A percentile compares a stretch with the other conserved stretches of the same genome.
These are phyloP conservation scores for Saccharomycopsis amapae DNA, from an alignment of 805 yeast genomes.

Conservation along the genomic window DNA sequence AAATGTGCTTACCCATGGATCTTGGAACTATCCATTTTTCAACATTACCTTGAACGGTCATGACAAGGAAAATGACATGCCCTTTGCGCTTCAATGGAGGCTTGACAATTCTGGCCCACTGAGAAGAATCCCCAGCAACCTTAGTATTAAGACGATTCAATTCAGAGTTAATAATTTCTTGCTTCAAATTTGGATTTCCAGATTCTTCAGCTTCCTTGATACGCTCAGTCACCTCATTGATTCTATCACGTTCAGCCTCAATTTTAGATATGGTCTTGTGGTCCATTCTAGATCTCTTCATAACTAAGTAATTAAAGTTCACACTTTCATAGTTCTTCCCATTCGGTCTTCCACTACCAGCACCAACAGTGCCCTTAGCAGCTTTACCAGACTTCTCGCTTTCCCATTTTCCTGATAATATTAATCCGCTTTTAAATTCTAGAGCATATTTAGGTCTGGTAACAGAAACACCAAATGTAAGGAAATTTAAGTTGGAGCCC, in stretches of 20 bases:
- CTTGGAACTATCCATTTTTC: slow-evolving; percentile 87
- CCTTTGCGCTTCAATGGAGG: slow-evolving; percentile 74
- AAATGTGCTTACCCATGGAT: slow-evolving; percentile 62
- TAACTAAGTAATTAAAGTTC: slow-evolving; percentile 65
- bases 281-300: slow-evolving; percentile 50
- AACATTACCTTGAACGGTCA: slow-evolving; percentile 70
- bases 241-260: slow-evolving; percentile 33
- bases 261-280: slow-evolving; percentile 34
- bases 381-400: slow-evolving; percentile 51
- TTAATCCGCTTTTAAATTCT: slow-evolving; percentile 79
- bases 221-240: slow-evolving; percentile 4
- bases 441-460: slow-evolving; percentile 71
- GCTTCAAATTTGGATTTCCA: slow-evolving; percentile 3
- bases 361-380: slow-evolving; percentile 33
- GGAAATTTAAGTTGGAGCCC: slow-evolving; percentile 62
- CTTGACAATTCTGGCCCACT: slow-evolving; percentile 69
- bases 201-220: slow-evolving; percentile 21
- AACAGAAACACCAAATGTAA: slow-evolving; percentile 65
- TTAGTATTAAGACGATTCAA: slow-evolving; percentile 14
- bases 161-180: slow-evolving; percentile 10
- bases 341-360: slow-evolving; percentile 74
- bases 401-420: slow-evolving; percentile 68
- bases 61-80: slow-evolving; percentile 71
- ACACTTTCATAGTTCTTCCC: slow-evolving; percentile 67
- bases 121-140: slow-evolving; percentile 22